These are phyloP conservation scores for Sextonia rubra DNA, from an alignment of 164 flowering plant genomes.

Conservation along the genomic window DNA sequence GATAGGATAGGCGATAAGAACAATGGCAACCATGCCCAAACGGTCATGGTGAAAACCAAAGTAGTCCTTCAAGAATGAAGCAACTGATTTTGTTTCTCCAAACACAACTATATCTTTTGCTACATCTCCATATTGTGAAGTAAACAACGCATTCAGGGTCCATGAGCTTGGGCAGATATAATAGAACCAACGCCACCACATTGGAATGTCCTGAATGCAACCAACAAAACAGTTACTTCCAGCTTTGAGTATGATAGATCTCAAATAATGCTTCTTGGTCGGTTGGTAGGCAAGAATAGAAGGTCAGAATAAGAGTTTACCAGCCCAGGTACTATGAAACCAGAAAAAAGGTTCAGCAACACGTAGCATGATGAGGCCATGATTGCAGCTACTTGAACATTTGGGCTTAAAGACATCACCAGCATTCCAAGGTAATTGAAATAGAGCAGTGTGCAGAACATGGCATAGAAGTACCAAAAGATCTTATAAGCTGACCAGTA, in stretches of 20 bases:
- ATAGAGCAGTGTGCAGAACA: constrained; percentile 31
- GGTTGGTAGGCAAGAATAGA: too few relatives aligned
- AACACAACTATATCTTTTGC: constrained; percentile 17
- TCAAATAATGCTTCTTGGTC: not conserved
- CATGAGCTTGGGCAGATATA: constrained; percentile 43
- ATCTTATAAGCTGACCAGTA: constrained; percentile 30
- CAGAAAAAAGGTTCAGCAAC: constrained; percentile 41
- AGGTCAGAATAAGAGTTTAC: constrained; percentile 19
- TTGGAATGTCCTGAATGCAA: constrained; percentile 42
- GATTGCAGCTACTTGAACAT: constrained; percentile 31
- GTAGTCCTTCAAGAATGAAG: constrained; percentile 25
- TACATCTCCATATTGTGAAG: constrained; percentile 56
- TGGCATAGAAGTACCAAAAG: constrained; percentile 34
- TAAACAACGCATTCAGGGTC: constrained; percentile 38
- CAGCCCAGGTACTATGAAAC: constrained; percentile 45
- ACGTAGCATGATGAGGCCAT: constrained; percentile 31
- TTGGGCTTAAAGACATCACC: constrained; percentile 31
- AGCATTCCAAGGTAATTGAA: constrained; percentile 40
- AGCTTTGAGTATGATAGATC: not conserved
- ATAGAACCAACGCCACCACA: constrained; percentile 59
- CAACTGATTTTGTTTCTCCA: constrained; percentile 24
- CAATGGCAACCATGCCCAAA: constrained; percentile 19
- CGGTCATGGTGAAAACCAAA: constrained; percentile 27
- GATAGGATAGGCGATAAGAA: constrained; percentile 24
- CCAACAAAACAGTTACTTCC: not conserved